Conservation (phyloP, 179 eudicot genomes). For the Drosera spatulata region DNA sequence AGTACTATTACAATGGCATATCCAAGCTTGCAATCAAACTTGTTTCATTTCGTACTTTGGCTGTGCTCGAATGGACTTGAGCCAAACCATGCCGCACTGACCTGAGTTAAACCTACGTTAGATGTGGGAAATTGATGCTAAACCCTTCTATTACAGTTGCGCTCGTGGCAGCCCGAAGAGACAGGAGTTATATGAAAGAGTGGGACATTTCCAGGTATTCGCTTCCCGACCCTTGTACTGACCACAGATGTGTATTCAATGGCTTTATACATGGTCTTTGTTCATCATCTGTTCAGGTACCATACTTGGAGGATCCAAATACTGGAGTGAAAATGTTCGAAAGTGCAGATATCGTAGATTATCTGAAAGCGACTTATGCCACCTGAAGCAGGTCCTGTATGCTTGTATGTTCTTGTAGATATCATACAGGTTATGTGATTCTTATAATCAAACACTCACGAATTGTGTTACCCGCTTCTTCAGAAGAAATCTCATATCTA, state of each 20-base stretch:
- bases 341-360: slow-evolving; percentile 88
- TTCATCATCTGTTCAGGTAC: slow-evolving; percentile 37
- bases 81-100: no score
- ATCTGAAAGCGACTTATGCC: slow-evolving; percentile 79
- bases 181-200: slow-evolving; percentile 56
- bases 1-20: neutral
- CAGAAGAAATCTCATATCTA: no score
- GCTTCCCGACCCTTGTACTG: neutral
- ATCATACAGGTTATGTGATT: no score
- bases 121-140: no score
- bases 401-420: neutral
- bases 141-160: slow-evolving; percentile 40
- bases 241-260: no score
- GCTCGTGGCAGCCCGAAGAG: slow-evolving; percentile 98
- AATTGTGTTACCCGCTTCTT: no score
- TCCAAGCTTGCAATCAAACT: neutral
- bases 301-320: slow-evolving; percentile 91
- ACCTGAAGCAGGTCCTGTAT: slow-evolving; percentile 14
- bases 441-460: no score
- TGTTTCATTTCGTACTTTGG: no score
- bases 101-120: no score
- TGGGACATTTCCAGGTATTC: slow-evolving; percentile 81
- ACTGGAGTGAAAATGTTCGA: slow-evolving; percentile 93
- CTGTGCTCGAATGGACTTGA: no score
- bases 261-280: neutral